Base-by-base conservation (phyloP, 768 basidiomycete species). In the Tephrocybe rancida region DNA sequence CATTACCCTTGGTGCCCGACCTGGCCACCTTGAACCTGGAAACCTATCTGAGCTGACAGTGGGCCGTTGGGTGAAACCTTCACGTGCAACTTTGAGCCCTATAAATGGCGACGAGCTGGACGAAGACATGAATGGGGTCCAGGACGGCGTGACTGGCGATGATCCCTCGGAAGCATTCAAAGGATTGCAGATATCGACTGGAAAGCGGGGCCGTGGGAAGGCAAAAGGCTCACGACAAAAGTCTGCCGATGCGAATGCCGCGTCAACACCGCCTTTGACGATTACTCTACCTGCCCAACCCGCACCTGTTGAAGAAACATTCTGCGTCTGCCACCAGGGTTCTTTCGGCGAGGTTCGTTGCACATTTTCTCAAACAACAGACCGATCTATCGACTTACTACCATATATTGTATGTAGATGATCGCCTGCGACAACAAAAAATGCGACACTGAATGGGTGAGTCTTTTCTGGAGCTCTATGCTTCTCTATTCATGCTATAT, bases 371-470 rank as follows among this genome's bases (percentile, higher is more conserved):
- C 18, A 41, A 8, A 21, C 6, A 9, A 19, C 10, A 21, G 21
- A 7, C 16, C 11, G 52, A 46, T 44, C 52, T 30, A 47, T 39
- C 55, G 48, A 52, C 30, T 30, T 49, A 19, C 29, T 32, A 44
- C 43, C 44, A 50, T 25, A 53, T 25, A 32, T 21, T 49, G 44
- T 58, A 41, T 44, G 22, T 55, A 90, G 88, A 94, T 96, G 93
- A 86, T 96, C 56, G 93, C 77, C 14, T 96, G 93, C 63, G 93
- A 96, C 64, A 80, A 81, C 58, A 70, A 75, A 38, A 72, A 76
- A 14, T 96, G 93, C 66, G 73, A 79, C 58, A 73, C 76, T 34
- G 90, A 94, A 85, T 96, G 93, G 93, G 93, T 89, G 62, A 67
- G 89, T 77, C 24, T 13, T 38, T 47, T 19, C n/a, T 19, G 32